These are phyloP conservation scores for Trametes meyenii DNA, from an alignment of 768 basidiomycete species.

Conservation along the genomic window DNA sequence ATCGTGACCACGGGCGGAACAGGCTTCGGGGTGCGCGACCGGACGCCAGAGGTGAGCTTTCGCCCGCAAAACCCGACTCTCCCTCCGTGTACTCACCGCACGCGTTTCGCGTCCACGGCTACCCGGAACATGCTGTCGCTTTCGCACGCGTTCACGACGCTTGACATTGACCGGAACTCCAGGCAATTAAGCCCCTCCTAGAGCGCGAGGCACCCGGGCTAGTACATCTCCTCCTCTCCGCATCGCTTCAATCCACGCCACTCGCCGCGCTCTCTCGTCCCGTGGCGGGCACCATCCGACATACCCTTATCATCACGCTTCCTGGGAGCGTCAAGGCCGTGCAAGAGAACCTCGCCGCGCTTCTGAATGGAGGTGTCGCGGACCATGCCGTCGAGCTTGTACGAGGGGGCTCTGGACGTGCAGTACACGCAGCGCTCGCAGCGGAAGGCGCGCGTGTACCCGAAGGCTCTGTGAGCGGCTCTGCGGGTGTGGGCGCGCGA, in stretches of 20 bases:
- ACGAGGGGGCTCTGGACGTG: slow-evolving; percentile 64
- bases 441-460: slow-evolving; percentile 30
- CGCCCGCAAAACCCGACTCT: neutral
- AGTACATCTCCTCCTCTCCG: slow-evolving; percentile 69
- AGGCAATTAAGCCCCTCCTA: slow-evolving; percentile 68
- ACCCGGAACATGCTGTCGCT: too few species aligned
- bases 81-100: neutral
- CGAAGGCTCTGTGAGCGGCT: slow-evolving; percentile 25
- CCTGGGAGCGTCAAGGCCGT: slow-evolving; percentile 89
- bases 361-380: slow-evolving; percentile 60
- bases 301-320: slow-evolving; percentile 74
- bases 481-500: slow-evolving; percentile 18
- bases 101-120: neutral
- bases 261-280: slow-evolving; percentile 84
- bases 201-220: slow-evolving; percentile 71
- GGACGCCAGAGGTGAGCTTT: slow-evolving; percentile 74
- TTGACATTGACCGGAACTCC: neutral
- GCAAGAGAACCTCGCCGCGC: slow-evolving; percentile 68
- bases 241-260: slow-evolving; percentile 74
- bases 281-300: slow-evolving; percentile 70
- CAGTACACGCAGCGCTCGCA: slow-evolving; percentile 57
- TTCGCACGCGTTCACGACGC: too few species aligned
- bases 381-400: slow-evolving; percentile 75
- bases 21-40: slow-evolving; percentile 79
- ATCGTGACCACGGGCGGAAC: slow-evolving; percentile 88